phyloP scores from a whole-genome alignment of 805 yeast genomes.

The Candida saitoana region DNA sequence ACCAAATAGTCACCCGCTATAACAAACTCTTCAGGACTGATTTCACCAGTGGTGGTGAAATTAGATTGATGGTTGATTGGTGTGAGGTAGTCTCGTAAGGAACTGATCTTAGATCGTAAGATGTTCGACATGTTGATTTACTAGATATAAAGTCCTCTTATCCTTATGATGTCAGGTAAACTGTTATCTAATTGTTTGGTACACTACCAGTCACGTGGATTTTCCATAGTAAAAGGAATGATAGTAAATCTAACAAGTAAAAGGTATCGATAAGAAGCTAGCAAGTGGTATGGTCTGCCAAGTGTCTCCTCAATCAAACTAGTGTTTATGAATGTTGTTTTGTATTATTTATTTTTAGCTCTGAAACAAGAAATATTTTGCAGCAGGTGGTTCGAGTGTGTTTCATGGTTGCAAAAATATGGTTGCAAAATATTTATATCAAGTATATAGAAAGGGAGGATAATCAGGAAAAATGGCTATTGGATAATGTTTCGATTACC shows the following conservation, averaged over 20 bases:
- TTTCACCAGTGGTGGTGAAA: slow-evolving; percentile 80
- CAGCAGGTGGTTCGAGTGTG: too few species aligned
- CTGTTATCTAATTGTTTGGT: neutral
- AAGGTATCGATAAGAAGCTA: too few species aligned
- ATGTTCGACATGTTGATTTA: slow-evolving; percentile 7
- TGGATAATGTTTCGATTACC: neutral
- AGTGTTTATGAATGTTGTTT: too few species aligned
- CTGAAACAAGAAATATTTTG: too few species aligned
- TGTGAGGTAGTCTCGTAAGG: slow-evolving; percentile 87
- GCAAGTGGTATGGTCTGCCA: too few species aligned
- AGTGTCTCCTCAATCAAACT: too few species aligned
- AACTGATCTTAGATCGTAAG: slow-evolving; percentile 72
- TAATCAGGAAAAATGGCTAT: neutral
- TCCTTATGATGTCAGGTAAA: too few species aligned
- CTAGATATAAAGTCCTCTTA: too few species aligned
- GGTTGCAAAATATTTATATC: neutral
- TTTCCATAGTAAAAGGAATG: too few species aligned
- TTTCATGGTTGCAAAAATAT: neutral
- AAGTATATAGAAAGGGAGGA: neutral
- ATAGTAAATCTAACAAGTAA: too few species aligned
- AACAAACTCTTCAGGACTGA: slow-evolving; percentile 94
- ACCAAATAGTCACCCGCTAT: slow-evolving; percentile 90
- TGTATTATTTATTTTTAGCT: too few species aligned
- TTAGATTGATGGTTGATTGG: slow-evolving; percentile 88
- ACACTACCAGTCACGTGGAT: too few species aligned